phyloP scores from a whole-genome alignment of 495 filamentous ascomycete genomes.

The Penicillium soppii region DNA sequence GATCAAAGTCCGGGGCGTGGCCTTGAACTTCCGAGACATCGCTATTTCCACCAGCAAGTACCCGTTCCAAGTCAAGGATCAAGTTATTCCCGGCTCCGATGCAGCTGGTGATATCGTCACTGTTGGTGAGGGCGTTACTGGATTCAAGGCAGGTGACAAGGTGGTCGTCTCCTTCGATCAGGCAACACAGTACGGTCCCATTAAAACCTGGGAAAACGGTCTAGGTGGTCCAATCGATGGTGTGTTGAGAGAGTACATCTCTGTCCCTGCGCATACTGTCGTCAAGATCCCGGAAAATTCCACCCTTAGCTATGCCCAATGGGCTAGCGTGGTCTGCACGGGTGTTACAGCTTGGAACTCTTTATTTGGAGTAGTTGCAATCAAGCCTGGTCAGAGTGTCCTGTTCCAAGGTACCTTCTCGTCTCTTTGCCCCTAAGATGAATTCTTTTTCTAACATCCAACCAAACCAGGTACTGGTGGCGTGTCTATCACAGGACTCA shows the following conservation, averaged over 20 bases:
- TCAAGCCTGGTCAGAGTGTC: slow-evolving; percentile 58
- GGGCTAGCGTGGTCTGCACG: slow-evolving; percentile 54
- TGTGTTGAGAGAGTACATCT: slow-evolving; percentile 62
- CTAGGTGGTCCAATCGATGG: slow-evolving; percentile 66
- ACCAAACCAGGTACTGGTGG: slow-evolving; percentile 58
- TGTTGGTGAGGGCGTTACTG: slow-evolving; percentile 59
- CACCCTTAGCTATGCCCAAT: slow-evolving; percentile 52
- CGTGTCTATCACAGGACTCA: slow-evolving; percentile 67
- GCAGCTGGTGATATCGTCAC: slow-evolving; percentile 66
- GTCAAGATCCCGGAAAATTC: slow-evolving; percentile 60
- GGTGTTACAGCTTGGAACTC: slow-evolving; percentile 75
- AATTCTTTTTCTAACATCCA: background rate
- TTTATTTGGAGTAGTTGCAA: slow-evolving; percentile 57
- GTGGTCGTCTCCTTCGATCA: slow-evolving; percentile 72
- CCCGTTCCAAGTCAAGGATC: slow-evolving; percentile 55
- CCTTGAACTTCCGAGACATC: slow-evolving; percentile 74
- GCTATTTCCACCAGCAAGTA: slow-evolving; percentile 65
- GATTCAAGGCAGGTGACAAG: slow-evolving; percentile 60
- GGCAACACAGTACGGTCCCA: slow-evolving; percentile 55
- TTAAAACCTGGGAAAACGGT: slow-evolving; percentile 40
- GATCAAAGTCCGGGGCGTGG: slow-evolving; percentile 58
- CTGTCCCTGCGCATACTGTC: slow-evolving; percentile 58
- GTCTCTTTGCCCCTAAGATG: too few relatives aligned
- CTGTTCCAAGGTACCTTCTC: slow-evolving; percentile 71
- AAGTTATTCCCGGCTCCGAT: slow-evolving; percentile 65